Conservation (phyloP, 2,329 filamentous ascomycete species). For the Botryotinia globosa region DNA sequence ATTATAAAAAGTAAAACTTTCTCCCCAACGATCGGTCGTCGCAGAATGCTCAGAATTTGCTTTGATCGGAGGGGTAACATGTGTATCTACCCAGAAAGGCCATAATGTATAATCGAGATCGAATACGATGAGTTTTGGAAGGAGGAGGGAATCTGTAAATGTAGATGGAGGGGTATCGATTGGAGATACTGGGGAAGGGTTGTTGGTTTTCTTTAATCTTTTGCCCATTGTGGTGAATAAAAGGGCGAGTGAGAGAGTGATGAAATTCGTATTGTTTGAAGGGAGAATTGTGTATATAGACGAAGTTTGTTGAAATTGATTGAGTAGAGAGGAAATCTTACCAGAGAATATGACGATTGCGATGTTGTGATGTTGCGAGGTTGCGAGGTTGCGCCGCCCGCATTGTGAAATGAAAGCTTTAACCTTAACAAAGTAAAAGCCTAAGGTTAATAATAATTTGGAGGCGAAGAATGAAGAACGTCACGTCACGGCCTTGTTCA, state of each 20-base stretch:
- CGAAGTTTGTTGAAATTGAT: not conserved
- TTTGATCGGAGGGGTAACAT: conserved; percentile 72
- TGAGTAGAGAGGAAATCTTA: not conserved
- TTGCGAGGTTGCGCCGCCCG: not conserved
- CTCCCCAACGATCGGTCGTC: conserved; percentile 56
- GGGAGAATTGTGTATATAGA: not conserved
- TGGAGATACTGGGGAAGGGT: conserved; percentile 17
- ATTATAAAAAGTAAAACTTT: conserved; percentile 67
- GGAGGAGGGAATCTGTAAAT: conserved; percentile 38
- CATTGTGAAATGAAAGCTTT: not conserved
- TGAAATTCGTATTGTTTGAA: conserved; percentile 3
- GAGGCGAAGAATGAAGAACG: not conserved
- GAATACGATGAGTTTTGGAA: conserved; percentile 71
- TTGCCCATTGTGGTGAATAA: conserved; percentile 30
- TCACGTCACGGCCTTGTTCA: not conserved
- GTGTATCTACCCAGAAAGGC: conserved; percentile 98
- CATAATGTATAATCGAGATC: conserved; percentile 98
- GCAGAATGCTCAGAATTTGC: conserved; percentile 44
- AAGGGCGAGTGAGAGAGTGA: conserved; percentile 12
- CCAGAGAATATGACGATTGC: not conserved
- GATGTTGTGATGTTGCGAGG: not conserved
- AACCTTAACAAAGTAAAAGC: conserved; percentile 5
- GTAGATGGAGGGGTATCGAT: conserved; percentile 29
- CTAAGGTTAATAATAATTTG: not conserved
- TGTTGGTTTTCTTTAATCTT: conserved; percentile 27